Base-by-base conservation (phyloP, 305 asterid species). In the Coffea humblotiana region DNA sequence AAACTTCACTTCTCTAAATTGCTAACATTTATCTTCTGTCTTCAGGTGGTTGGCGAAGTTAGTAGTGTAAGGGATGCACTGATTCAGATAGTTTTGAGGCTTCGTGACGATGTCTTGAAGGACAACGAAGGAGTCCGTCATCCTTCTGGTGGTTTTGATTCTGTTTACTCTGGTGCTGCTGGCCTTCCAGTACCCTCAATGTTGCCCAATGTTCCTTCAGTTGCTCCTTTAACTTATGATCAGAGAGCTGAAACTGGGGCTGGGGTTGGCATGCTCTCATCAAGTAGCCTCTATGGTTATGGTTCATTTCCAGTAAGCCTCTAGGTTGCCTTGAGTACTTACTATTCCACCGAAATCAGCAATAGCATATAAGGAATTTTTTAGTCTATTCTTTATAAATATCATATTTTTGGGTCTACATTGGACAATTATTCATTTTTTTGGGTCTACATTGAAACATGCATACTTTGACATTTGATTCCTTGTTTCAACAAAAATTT, bases 51-150 rank as follows among this genome's bases (percentile, higher is more conserved):
- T 86, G 99, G 99, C 72, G 92, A 89, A 85, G 88, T 92, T 82
- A 85, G 91, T 81, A 83, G 83, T 79, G 84, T 95, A 74, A 94
- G 98, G 87, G 97, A 95, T 84, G 97, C 99, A 72, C 97, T 96
- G 80, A 85, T 94, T 87, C 97, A 94, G 87, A 92, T 95, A 80
- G 88, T 92, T 81, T 77, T 94, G 88, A 90, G 97, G 91, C 98
- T 96, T 47, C 90, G 99, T 77, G 97, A 91, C 78, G 97, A 94
- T 86, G 93, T 92, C 72, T 83, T 96, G 78, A 90, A 88, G 83
- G 98, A 90, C 23, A 87, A 86, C 64, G 97, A 90, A 82, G 97
- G 90, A 27, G 79, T 76, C 72, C 92, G 32, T 65, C 86, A 88
- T 82, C 89, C 89, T 49, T 90, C 97, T 86, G 86, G 87, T 81